A percentile compares a stretch with the other conserved stretches of the same genome.
phyloP scores from a whole-genome alignment of 2,329 filamentous ascomycete genomes.

The Apiospora koreana region DNA sequence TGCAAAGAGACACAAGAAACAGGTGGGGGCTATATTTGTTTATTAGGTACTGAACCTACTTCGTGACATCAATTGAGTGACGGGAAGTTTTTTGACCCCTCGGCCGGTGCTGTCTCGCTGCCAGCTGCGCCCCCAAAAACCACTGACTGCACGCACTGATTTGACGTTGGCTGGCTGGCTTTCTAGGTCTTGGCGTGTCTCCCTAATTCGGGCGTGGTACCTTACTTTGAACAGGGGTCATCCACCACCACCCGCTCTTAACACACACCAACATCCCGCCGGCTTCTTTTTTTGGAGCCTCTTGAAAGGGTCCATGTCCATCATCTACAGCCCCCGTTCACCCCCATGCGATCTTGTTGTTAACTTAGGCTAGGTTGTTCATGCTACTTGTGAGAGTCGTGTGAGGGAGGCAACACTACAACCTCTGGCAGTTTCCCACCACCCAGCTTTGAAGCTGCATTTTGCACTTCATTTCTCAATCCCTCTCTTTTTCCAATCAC shows the following conservation, averaged over 20 bases:
- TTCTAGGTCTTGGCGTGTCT: no score
- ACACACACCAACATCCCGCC: not conserved
- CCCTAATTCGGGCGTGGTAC: not conserved
- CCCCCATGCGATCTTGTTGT: not conserved
- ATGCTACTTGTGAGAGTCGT: not conserved
- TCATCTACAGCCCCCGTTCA: not conserved
- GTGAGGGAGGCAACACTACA: slow-evolving; percentile 4
- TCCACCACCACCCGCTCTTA: not conserved
- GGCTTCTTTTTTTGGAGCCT: not conserved
- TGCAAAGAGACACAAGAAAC: no score
- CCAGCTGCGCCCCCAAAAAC: no score
- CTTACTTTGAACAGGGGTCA: not conserved
- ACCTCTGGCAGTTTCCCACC: not conserved
- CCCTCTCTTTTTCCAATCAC: not conserved
- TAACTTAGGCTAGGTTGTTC: not conserved
- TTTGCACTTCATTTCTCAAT: not conserved
- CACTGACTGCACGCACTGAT: no score
- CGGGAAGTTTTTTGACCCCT: no score
- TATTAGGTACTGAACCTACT: no score
- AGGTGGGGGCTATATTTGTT: no score
- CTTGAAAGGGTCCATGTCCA: slow-evolving; percentile 5
- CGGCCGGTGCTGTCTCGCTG: no score
- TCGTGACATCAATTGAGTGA: no score
- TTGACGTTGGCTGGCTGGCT: no score
- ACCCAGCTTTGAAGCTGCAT: not conserved